A percentile compares a stretch with the other conserved stretches of the same genome.
These are phyloP conservation scores for Cladosporium velox DNA, from an alignment of 2,329 filamentous ascomycete genomes.

Conservation along the genomic window DNA sequence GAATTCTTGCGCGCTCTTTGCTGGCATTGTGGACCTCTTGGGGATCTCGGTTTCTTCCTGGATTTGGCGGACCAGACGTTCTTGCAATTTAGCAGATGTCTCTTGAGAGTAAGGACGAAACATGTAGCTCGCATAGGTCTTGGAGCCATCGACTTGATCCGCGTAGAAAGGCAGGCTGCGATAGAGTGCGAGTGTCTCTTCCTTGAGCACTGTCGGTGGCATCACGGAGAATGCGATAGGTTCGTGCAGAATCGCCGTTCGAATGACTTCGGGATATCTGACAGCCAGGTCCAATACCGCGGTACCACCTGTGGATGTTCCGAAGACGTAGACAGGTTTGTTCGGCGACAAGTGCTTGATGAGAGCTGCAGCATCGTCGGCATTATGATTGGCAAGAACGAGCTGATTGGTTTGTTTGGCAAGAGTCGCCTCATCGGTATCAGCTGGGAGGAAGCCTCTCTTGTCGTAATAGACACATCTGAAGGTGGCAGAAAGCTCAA, in stretches of 20 bases:
- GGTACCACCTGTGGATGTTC: not conserved
- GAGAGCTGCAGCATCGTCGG: conserved; percentile 34
- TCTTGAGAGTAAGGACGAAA: conserved; percentile 5
- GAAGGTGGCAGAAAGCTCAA: not conserved
- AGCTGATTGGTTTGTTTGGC: not conserved
- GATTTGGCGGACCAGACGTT: not conserved
- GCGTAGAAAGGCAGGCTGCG: conserved; percentile 1
- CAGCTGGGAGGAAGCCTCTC: conserved; percentile 1
- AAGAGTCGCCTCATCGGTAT: not conserved
- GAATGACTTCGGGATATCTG: not conserved
- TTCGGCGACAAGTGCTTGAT: conserved; percentile 20
- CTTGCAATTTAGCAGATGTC: not conserved
- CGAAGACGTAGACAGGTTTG: conserved; percentile 7
- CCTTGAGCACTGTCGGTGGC: conserved; percentile 2
- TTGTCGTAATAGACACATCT: conserved; percentile 3
- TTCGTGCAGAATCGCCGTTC: not conserved
- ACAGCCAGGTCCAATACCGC: not conserved
- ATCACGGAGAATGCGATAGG: conserved; percentile 10
- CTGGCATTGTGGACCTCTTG: not conserved
- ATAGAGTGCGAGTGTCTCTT: conserved; percentile 2
- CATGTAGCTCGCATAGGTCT: conserved; percentile 3
- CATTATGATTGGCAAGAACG: conserved; percentile 23
- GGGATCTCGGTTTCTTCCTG: not conserved
- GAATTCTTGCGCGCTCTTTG: conserved; percentile 4
- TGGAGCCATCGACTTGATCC: not conserved